These are phyloP conservation scores for Psilocybe sp. DNA, from an alignment of 768 basidiomycete genomes.

Conservation along the genomic window DNA sequence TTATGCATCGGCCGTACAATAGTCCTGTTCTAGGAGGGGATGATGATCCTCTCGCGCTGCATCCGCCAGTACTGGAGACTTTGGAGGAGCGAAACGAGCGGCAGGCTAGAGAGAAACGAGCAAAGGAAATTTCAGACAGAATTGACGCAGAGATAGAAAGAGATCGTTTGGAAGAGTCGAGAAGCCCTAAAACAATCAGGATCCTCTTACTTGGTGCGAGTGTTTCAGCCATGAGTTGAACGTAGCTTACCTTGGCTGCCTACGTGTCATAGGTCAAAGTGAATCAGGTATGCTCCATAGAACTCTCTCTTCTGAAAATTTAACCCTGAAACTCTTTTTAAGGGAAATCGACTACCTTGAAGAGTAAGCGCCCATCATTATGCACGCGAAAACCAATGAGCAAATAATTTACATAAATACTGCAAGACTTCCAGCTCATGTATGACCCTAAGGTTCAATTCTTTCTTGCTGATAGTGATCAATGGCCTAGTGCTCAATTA, in stretches of 20 bases:
- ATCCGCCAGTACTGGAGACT: slow-evolving; percentile 54
- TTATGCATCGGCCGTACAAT: too few relatives aligned
- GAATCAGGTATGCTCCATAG: slow-evolving; percentile 62
- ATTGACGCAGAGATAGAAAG: slow-evolving; percentile 63
- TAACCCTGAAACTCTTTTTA: slow-evolving; percentile 3
- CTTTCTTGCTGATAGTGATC: background rate
- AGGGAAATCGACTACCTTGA: slow-evolving; percentile 82
- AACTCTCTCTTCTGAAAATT: background rate
- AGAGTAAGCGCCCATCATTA: slow-evolving; percentile 49
- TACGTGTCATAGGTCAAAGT: slow-evolving; percentile 55
- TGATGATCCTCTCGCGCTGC: slow-evolving; percentile 26
- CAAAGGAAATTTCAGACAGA: slow-evolving; percentile 53
- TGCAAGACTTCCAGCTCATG: slow-evolving; percentile 60
- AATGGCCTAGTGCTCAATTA: background rate
- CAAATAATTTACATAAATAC: background rate
- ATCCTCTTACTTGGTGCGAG: slow-evolving; percentile 57
- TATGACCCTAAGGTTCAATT: slow-evolving; percentile 51
- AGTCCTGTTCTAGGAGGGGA: background rate
- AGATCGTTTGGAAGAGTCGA: slow-evolving; percentile 45
- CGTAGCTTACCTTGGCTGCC: background rate
- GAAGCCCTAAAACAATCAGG: slow-evolving; percentile 48
- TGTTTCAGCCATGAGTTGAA: background rate
- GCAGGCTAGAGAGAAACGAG: slow-evolving; percentile 45
- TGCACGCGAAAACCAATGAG: background rate
- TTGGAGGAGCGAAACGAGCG: slow-evolving; percentile 40